Base-by-base conservation (phyloP, 2,329 filamentous ascomycete genomes). In the Hypoxylon sp. region DNA sequence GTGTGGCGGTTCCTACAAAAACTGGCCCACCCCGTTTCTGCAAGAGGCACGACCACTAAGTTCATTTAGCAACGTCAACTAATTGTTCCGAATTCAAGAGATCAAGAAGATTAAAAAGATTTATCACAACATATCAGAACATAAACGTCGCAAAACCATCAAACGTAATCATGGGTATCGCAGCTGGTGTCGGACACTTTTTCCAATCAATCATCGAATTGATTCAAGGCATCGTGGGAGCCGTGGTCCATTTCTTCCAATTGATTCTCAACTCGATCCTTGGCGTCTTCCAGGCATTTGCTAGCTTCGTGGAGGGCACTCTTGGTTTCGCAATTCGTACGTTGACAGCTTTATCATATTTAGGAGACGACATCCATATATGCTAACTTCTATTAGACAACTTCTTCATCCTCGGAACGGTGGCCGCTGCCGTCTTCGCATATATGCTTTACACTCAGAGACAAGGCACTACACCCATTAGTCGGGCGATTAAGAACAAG, bases 401-500 rank as follows among this genome's bases (percentile, higher is more conserved):
- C 48, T 76, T 77, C 72, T 76, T 77, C 61, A 71, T 77, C 45
- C 63, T 77, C 9, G 75, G 75, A 6, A 77, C 75, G 11, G 1
- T 74, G 19, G 74, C 72, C 9, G 75, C 75, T 1, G 73, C 58
- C 19, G 68, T 76, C 23, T 58, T 77, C 23, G 75, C 64, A 21
- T 77, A 77, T 51, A 52, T 76, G 67, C 57, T 74, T 6, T 76
- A 75, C 46, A 60, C 69, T 14, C 74, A 76, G 68, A 70, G 73
- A 47, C 66, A 71, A 64, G 74, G 73, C 29, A 72, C 72, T 4
- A 64, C 74, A 4, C 63, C 73, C 9, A 57, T 56, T 19, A 73
- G 71, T 48, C 67, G 72, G 23, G 52, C 72, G 5, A 43, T 75
- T 23, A 75, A 77, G 70, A 71, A 61, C 46, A 75, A 73, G 41